These are phyloP conservation scores for Hypomontagnella monticulosa DNA, from an alignment of 495 filamentous ascomycete genomes.

Conservation along the genomic window DNA sequence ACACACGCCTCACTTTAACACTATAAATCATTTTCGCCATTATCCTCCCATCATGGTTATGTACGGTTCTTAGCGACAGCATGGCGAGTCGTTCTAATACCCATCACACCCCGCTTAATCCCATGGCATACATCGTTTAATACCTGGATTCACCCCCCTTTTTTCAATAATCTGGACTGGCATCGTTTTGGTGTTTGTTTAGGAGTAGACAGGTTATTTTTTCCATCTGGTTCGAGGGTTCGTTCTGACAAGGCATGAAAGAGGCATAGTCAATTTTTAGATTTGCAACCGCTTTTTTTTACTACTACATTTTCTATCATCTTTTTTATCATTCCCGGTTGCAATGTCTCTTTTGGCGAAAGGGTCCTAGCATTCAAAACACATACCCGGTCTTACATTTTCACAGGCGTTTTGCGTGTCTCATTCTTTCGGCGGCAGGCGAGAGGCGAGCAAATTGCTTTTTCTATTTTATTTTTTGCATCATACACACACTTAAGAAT, in stretches of 20 bases:
- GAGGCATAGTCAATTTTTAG: constrained; percentile 37
- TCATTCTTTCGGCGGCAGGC: constrained; percentile 16
- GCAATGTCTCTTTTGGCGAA: constrained; percentile 35
- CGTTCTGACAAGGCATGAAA: constrained; percentile 25
- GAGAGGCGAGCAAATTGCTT: constrained; percentile 39
- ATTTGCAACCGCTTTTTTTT: constrained; percentile 25
- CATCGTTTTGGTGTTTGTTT: constrained; percentile 43
- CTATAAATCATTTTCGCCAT: constrained; percentile 23
- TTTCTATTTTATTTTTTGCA: constrained; percentile 25
- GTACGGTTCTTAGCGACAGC: constrained; percentile 22
- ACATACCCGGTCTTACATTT: constrained; percentile 42
- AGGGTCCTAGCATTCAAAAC: constrained; percentile 35
- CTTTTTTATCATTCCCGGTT: constrained; percentile 15
- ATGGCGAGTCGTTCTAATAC: constrained; percentile 30
- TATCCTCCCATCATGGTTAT: constrained; percentile 21
- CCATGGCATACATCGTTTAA: constrained; percentile 26
- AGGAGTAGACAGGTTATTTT: constrained; percentile 35
- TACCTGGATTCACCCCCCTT: constrained; percentile 2
- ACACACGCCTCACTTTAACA: constrained; percentile 15
- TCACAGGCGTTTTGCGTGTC: constrained; percentile 34
- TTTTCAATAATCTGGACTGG: constrained; percentile 37
- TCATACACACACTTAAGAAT: constrained; percentile 22
- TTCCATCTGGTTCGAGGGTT: constrained; percentile 26
- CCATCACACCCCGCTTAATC: constrained; percentile 37
- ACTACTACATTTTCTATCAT: constrained; percentile 8